Percentiles rank a stretch among this genome's conserved stretches.
Conservation (phyloP, 2,329 filamentous ascomycete genomes). For the Botrytis galanthina region DNA sequence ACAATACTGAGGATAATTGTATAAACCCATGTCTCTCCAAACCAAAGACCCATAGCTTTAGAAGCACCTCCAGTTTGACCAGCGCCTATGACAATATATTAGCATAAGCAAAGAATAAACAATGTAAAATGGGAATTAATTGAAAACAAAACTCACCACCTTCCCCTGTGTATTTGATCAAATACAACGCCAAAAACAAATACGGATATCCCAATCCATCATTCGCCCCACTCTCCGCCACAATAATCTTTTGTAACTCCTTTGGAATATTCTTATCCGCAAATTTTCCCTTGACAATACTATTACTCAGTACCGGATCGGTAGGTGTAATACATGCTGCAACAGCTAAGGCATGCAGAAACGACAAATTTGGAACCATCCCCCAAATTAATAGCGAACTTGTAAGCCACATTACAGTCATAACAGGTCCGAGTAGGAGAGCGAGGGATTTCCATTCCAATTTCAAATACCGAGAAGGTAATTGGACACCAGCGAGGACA, state of each 20-base stretch:
- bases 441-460: slow-evolving; percentile 75
- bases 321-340: slow-evolving; percentile 90
- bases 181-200: slow-evolving; percentile 77
- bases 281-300: slow-evolving; percentile 91
- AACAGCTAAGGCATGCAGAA: slow-evolving; percentile 76
- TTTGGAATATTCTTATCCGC: slow-evolving; percentile 87
- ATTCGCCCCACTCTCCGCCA: slow-evolving; percentile 80
- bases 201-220: slow-evolving; percentile 86
- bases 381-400: slow-evolving; percentile 79
- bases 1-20: slow-evolving; percentile 73
- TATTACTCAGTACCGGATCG: slow-evolving; percentile 82
- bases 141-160: slow-evolving; percentile 51
- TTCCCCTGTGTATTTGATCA: slow-evolving; percentile 69
- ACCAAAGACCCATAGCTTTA: slow-evolving; percentile 75
- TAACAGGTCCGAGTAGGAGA: slow-evolving; percentile 76
- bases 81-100: background rate
- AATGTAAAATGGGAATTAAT: too few species aligned
- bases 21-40: slow-evolving; percentile 82
- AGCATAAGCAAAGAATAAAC: background rate
- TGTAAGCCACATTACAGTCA: slow-evolving; percentile 81
- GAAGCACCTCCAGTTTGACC: slow-evolving; percentile 56
- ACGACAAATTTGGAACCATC: slow-evolving; percentile 66
- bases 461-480: slow-evolving; percentile 77
- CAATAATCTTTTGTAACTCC: slow-evolving; percentile 75
- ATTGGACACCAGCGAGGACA: slow-evolving; percentile 81